phyloP scores from a whole-genome alignment of 352 stramenopile species.

The Phytophthora fragariaefolia region DNA sequence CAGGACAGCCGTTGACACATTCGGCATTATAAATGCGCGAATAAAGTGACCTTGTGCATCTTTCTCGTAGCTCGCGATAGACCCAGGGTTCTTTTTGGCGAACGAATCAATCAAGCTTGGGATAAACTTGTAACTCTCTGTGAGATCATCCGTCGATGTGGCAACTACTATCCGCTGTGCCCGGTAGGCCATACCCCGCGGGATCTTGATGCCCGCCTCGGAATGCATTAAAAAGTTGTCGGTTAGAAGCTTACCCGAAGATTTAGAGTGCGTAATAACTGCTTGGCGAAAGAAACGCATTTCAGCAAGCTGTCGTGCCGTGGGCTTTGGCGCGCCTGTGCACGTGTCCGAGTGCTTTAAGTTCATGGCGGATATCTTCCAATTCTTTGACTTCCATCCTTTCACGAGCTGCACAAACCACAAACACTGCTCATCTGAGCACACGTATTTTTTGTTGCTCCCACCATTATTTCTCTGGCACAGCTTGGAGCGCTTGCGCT shows the following conservation, averaged over 20 bases:
- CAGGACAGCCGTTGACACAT: slow-evolving; percentile 52
- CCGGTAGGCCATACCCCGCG: slow-evolving; percentile 75
- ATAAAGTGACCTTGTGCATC: slow-evolving; percentile 70
- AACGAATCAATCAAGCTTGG: slow-evolving; percentile 77
- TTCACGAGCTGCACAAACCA: slow-evolving; percentile 87
- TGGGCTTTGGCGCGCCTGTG: slow-evolving; percentile 70
- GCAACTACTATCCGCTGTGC: slow-evolving; percentile 72
- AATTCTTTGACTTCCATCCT: slow-evolving; percentile 87
- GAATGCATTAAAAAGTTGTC: slow-evolving; percentile 78
- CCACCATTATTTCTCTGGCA: slow-evolving; percentile 85
- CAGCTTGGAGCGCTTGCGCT: slow-evolving; percentile 80
- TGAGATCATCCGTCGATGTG: slow-evolving; percentile 74
- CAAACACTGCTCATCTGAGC: slow-evolving; percentile 69
- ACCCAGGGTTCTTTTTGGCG: slow-evolving; percentile 73
- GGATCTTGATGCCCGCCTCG: slow-evolving; percentile 70
- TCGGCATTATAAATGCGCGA: slow-evolving; percentile 75
- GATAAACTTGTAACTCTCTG: slow-evolving; percentile 87
- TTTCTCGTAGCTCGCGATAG: slow-evolving; percentile 67
- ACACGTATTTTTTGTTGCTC: slow-evolving; percentile 90
- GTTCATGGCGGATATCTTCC: slow-evolving; percentile 91
- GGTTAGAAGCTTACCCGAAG: slow-evolving; percentile 78
- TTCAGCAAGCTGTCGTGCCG: slow-evolving; percentile 75
- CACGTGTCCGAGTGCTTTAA: slow-evolving; percentile 77
- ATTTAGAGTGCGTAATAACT: slow-evolving; percentile 80
- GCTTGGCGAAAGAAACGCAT: slow-evolving; percentile 82